These are phyloP conservation scores for Pilaira anomala DNA, from an alignment of 192 early-diverging fungal genomes.

Conservation along the genomic window DNA sequence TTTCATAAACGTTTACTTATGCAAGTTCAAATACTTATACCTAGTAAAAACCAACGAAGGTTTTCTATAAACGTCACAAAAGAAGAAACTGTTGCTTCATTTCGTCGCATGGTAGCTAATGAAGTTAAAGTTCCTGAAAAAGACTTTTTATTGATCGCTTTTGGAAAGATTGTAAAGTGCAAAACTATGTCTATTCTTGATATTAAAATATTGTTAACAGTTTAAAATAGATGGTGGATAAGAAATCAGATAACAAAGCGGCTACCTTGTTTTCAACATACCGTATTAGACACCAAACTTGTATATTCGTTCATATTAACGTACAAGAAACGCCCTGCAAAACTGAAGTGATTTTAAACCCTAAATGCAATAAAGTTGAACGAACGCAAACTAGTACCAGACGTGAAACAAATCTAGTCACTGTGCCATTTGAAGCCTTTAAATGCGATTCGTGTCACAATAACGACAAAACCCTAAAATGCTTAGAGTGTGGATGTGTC, in stretches of 20 bases:
- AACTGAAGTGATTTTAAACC: too few relatives aligned
- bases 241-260: conserved; percentile 2
- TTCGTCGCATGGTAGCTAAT: conserved; percentile 7
- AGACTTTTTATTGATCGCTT: conserved; percentile 4
- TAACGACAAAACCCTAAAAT: conserved; percentile 16
- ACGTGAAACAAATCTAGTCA: background rate
- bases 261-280: conserved; percentile 8
- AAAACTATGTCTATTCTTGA: background rate
- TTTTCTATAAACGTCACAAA: background rate
- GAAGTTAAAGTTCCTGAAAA: background rate
- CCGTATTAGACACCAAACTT: background rate
- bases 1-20: background rate
- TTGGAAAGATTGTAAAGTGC: conserved; percentile 19
- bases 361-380: too few relatives aligned
- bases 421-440: background rate
- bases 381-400: too few relatives aligned
- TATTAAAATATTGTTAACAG: background rate
- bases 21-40: conserved; percentile 4
- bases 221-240: conserved; percentile 8
- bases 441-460: conserved; percentile 16
- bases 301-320: background rate
- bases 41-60: background rate
- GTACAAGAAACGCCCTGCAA: background rate
- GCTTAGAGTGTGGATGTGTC: conserved; percentile 51
- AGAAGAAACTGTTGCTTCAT: conserved; percentile 6